phyloP scores from a whole-genome alignment of 257 asterid species.

The Nemophila menziesii region DNA sequence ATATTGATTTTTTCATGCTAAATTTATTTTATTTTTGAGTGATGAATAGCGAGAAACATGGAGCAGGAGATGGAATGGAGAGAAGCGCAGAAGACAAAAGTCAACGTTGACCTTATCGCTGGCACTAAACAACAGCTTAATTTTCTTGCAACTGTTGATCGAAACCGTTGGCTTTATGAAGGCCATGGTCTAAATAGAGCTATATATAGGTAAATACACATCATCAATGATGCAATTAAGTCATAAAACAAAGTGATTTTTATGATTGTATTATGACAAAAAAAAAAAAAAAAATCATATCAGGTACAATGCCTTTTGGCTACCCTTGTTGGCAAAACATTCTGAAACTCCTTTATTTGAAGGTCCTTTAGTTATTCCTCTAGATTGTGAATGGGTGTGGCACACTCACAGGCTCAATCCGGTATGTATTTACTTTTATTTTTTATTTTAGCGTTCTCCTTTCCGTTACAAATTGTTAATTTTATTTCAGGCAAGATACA shows the following conservation, averaged over 20 bases:
- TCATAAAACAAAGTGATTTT: too few species aligned
- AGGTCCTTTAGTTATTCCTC: constrained; percentile 79
- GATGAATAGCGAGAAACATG: constrained; percentile 13
- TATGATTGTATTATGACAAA: too few species aligned
- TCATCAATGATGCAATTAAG: too few species aligned
- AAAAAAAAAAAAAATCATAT: too few species aligned
- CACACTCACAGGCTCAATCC: constrained; percentile 98
- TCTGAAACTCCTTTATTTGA: constrained; percentile 44
- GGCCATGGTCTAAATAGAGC: constrained; percentile 52
- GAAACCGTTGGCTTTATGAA: constrained; percentile 78
- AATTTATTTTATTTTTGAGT: too few species aligned
- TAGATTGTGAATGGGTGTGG: constrained; percentile 99
- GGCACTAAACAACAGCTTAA: constrained; percentile 69
- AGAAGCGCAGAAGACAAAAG: constrained; percentile 57
- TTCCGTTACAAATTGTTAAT: constrained; percentile 10
- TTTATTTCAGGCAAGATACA: constrained; percentile 61
- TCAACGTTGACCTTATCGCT: constrained; percentile 58
- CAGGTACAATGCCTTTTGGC: constrained; percentile 88
- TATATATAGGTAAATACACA: constrained; percentile 68
- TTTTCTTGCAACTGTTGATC: constrained; percentile 74
- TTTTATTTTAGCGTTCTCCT: neutral
- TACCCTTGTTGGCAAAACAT: constrained; percentile 84
- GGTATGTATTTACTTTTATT: constrained; percentile 46
- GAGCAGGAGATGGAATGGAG: constrained; percentile 79
- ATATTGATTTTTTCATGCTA: too few species aligned